Conservation (phyloP, 495 filamentous ascomycete species). For the Aspergillus conjunctus region DNA sequence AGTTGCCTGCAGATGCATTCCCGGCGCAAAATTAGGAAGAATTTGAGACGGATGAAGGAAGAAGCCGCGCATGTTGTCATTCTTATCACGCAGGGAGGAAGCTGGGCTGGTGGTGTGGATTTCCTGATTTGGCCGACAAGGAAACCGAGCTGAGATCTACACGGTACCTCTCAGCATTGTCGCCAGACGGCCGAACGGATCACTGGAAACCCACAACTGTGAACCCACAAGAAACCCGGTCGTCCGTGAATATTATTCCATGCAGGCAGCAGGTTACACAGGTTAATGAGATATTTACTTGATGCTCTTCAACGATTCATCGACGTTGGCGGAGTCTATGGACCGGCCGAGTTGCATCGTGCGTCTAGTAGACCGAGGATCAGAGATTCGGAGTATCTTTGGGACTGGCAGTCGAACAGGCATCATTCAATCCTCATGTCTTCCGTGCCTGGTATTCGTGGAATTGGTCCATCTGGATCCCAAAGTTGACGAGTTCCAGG, state of each 20-base stretch:
- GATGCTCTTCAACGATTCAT: background rate
- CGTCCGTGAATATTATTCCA: background rate
- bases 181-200: constrained; percentile 4
- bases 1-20: background rate
- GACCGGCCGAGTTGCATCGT: background rate
- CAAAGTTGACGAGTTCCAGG: no score
- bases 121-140: background rate
- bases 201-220: background rate
- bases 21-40: background rate
- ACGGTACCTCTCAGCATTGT: constrained; percentile 18
- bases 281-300: background rate
- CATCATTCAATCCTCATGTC: background rate
- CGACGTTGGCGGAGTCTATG: background rate
- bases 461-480: no score
- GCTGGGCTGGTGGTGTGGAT: background rate
- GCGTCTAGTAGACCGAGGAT: background rate
- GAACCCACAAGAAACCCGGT: background rate
- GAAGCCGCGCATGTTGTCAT: background rate
- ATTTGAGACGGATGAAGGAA: background rate
- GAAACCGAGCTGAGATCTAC: constrained; percentile 18
- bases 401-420: background rate
- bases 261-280: background rate
- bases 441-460: no score
- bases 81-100: background rate
- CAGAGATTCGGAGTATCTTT: constrained; percentile 14